These are phyloP conservation scores for Acanthamoeba royreba DNA, from an alignment of 208 protist genomes.

Conservation along the genomic window DNA sequence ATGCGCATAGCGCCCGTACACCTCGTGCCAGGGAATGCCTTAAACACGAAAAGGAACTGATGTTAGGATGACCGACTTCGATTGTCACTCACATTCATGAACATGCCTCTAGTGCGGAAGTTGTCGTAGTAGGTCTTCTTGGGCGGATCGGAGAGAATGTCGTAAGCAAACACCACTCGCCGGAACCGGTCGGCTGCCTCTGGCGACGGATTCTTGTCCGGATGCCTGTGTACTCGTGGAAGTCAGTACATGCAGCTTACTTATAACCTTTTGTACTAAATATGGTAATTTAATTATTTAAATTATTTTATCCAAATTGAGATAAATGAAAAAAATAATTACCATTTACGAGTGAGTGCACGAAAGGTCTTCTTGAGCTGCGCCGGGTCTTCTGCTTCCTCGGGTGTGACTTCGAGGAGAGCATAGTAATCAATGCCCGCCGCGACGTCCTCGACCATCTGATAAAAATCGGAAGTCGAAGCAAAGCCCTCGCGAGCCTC, in stretches of 20 bases:
- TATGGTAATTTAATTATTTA: neutral
- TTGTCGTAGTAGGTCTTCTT: neutral
- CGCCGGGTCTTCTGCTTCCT: neutral
- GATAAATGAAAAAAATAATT: neutral
- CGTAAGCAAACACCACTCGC: constrained; percentile 22
- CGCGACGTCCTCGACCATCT: neutral
- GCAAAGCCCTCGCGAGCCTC: neutral
- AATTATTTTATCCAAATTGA: neutral
- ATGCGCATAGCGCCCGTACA: constrained; percentile 31
- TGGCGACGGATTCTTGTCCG: constrained; percentile 1
- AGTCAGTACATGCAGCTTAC: no score
- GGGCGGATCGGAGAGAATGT: neutral
- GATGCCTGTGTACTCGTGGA: no score
- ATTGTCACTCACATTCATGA: neutral
- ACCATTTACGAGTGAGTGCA: neutral
- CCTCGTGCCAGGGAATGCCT: constrained; percentile 45
- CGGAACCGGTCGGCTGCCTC: neutral
- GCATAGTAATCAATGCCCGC: neutral
- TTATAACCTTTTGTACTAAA: no score
- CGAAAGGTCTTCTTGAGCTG: neutral
- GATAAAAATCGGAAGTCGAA: neutral
- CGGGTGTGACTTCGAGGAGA: neutral
- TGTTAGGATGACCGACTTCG: no score
- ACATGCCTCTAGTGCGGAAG: neutral
- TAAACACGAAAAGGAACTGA: neutral